Base-by-base conservation (phyloP, 441 rosid genomes). In the Pelargonium australe region DNA sequence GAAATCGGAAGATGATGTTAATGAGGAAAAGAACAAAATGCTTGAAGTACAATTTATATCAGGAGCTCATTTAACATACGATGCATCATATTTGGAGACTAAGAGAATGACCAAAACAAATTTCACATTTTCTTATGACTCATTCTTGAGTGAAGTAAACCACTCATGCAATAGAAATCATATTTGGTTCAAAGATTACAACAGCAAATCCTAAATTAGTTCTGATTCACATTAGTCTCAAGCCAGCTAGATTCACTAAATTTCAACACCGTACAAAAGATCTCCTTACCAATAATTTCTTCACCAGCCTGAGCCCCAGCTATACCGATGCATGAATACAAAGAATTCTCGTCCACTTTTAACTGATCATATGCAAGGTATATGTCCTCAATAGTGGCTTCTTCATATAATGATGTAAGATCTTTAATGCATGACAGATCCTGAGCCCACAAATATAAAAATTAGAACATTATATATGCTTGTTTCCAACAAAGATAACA, bases 361-460 rank as follows among this genome's bases (percentile, higher is more conserved):
- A 95, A 79, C 69, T 95, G 98, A 66, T 89, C 87, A 61, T 92
- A 92, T 17, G 99, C 99, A 16, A 89, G 63, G 78, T 90, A 88
- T 73, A 95, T 72, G 85, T 92, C 99, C 78, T 92, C 98, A 4
- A 90, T 83, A 58, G 94, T 84, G 72, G 98, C 91, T 72, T 89
- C 89, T 79, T 95, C 97, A 60, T 95, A 92, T 1, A 95, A 83
- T 47, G 83, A 83, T 69, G 87, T 85, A 69, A 92, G 99, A 69
- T 90, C 96, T 84, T 88, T 88, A 68, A 95, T 86, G 81, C 98
- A 95, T 60, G 98, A 92, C 67, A 95, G 84, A 63, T 85, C 92
- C 99, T 95, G 88, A 65, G 44, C 70, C 66, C 70, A 71, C 45
- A 70, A 51, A 63, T 72, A 37, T 69, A 70, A 77, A 2, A 70